Base-by-base conservation (phyloP, 495 filamentous ascomycete species). In the Trichocladium uniseriatum region DNA sequence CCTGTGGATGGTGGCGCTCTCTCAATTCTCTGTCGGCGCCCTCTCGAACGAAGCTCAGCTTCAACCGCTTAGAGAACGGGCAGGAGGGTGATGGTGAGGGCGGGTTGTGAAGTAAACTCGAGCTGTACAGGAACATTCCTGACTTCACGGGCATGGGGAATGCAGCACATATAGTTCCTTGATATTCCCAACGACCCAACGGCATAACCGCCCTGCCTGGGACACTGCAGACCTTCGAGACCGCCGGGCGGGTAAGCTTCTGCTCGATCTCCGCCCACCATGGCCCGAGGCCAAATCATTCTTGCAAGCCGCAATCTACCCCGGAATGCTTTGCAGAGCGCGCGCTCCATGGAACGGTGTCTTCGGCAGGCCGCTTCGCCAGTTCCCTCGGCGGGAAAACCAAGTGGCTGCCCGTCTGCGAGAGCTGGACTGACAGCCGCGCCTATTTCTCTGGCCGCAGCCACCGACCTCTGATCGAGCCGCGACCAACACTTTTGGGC, bases 401-500 rank as follows among this genome's bases (percentile, higher is more conserved):
- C 38, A 32, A 59, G 40, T 51, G 50, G 53, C 34, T 43, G 41
- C 38, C 22, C 16, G 22, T 35, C 37, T 6, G 34, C 41, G 51
- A 49, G 34, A 41, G 32, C 45, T 38, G 9, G 5, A 4, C 5
- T 10, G 31, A 16, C 21, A 41, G 43, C 34, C 45, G 55, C 52
- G 43, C 52, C 46, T 58, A 50, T 37, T 40, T 27, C 44, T 38
- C 32, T 15, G 54, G 43, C 54, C 43, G 45, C 35, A 43, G 16
- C 46, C 28, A 11, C 31, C 41, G 41, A 28, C 38, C 49, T 34
- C 45, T 22, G n/a, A 21, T 39, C 21, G 39, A 50, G 43, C 35
- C 34, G 34, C 37, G 40, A 53, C 50, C 47, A 51, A 49, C 49
- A 50, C 51, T n/a, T 38, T 44, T 52, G 57, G 13, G 61, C 61